Evolutionary conservation across 1,139 yeast genomes (phyloP).

Genomic region (Nakaseomyces glabratus): DNA sequence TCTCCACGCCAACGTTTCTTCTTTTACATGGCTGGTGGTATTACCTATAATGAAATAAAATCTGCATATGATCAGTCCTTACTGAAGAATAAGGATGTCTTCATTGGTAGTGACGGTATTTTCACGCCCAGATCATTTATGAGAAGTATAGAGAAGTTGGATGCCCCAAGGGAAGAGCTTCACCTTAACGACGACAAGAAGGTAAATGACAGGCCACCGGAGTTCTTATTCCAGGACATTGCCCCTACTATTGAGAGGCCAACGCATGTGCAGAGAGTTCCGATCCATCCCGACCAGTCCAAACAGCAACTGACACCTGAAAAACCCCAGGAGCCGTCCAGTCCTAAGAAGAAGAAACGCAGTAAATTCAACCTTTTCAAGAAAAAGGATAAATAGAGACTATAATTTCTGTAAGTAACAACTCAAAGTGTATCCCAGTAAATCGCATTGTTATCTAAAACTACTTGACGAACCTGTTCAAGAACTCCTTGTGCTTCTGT

Average conservation of each 20-base stretch:
- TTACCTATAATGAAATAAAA: conserved; percentile 74
- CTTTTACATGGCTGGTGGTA: conserved; percentile 82
- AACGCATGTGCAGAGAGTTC: conserved; percentile 21
- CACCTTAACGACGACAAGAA: conserved; percentile 27
- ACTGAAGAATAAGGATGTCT: conserved; percentile 59
- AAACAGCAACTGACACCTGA: conserved; percentile 11
- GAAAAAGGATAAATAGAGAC: conserved; percentile 7
- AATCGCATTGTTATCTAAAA: background rate
- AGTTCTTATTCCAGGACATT: conserved; percentile 23
- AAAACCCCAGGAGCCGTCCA: conserved; percentile 9
- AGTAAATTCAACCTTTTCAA: conserved; percentile 22
- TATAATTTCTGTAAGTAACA: background rate
- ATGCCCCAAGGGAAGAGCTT: conserved; percentile 27
- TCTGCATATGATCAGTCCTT: conserved; percentile 64
- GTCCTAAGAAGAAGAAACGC: conserved; percentile 19
- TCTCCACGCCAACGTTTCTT: conserved; percentile 64
- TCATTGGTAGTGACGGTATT: conserved; percentile 75
- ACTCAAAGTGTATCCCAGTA: background rate
- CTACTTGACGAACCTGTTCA: conserved; percentile 54
- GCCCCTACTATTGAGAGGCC: conserved; percentile 21
- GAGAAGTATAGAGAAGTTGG: conserved; percentile 35
- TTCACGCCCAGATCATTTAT: conserved; percentile 53
- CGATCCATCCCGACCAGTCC: conserved; percentile 14
- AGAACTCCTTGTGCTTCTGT: conserved; percentile 60
- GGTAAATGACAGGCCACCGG: conserved; percentile 29